phyloP scores from a whole-genome alignment of 2,329 filamentous ascomycete species.

The Sordariomycetes sp. region DNA sequence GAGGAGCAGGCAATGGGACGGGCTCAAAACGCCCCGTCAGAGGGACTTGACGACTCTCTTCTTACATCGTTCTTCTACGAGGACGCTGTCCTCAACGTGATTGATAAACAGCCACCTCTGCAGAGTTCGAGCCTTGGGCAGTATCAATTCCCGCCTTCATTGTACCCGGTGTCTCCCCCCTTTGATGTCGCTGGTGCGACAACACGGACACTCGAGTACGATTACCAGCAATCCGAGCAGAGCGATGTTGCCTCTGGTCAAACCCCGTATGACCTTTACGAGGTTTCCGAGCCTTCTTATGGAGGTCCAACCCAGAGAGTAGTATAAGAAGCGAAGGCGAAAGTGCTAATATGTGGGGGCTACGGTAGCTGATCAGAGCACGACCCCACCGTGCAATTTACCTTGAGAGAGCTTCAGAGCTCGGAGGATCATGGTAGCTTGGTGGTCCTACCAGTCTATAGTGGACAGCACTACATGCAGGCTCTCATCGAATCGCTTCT shows the following conservation, averaged over 20 bases:
- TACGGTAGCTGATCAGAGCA: too few relatives aligned
- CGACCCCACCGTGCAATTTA: too few relatives aligned
- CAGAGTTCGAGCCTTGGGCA: neutral
- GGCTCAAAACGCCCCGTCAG: neutral
- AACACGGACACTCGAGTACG: slow-evolving; percentile 5
- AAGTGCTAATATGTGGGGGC: too few relatives aligned
- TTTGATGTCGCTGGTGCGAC: slow-evolving; percentile 2
- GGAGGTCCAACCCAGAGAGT: neutral
- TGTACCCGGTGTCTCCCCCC: slow-evolving; percentile 1
- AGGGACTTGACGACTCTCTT: neutral
- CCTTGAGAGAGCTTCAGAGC: too few relatives aligned
- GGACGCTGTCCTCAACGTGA: slow-evolving; percentile 4
- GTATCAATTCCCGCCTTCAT: slow-evolving; percentile 1
- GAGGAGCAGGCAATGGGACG: neutral
- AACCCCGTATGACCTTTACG: too few relatives aligned
- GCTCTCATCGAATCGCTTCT: too few relatives aligned
- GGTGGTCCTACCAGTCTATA: too few relatives aligned
- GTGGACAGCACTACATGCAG: too few relatives aligned
- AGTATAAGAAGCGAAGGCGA: neutral
- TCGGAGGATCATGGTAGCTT: too few relatives aligned
- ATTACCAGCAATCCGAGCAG: slow-evolving; percentile 1
- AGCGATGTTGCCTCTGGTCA: too few relatives aligned
- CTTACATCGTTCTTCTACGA: slow-evolving; percentile 2
- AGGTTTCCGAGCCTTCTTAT: too few relatives aligned
- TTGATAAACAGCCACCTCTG: slow-evolving; percentile 1